Evolutionary conservation across 2,329 filamentous ascomycete species (phyloP), one percentile per base, ranked within the genome.

Genomic region (Phaeomoniella chlamydospora): DNA sequence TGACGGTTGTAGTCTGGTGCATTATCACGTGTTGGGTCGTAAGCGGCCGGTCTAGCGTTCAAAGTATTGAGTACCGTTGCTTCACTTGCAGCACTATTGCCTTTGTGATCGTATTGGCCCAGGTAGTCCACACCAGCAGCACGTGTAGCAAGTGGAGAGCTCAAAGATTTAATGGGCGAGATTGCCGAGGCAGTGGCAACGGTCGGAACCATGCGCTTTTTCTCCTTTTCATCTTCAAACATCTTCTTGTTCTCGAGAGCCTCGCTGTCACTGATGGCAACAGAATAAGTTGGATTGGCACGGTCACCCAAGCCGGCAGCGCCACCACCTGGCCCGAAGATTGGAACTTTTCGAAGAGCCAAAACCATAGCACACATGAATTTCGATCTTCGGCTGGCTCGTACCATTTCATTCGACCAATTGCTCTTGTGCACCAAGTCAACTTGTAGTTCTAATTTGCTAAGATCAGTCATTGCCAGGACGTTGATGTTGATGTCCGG

Each of bases 301-400:
- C 59, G 57, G 42, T 66, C 68, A 18, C 68, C 74, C 4, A 81
- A 70, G 29, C 71, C 73, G 39, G 71, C 64, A 41, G 61, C 63
- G 38, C 77, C 82, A 40, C 80, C 86, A 29, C 80, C 86, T 38
- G 88, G 88, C 14, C 66, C 76, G 47, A 84, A 72, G 51, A 98
- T 88, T 6, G 87, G 88, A 13, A 98, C 70, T 61, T 80, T 86
- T 59, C 85, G 82, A 39, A 94, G 64, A 3, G 88, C 86, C 5
- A 86, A 59, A 3, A 90, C 78, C 39, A 98, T 66, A 1, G 90
- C 90, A 52, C 87, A 94, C 77, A 96, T 93, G 62, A 98, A 96
- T 59, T 94, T 96, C 55, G 82, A 92, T 41, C 88, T 77, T 36
- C 87, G 77, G 4, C 80, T 72, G 13, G 79, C 78, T 29, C 87